Percentiles rank a stretch among this genome's conserved stretches.
Conservation (phyloP, 2,329 filamentous ascomycete genomes). For the Aureobasidium subglaciale region DNA sequence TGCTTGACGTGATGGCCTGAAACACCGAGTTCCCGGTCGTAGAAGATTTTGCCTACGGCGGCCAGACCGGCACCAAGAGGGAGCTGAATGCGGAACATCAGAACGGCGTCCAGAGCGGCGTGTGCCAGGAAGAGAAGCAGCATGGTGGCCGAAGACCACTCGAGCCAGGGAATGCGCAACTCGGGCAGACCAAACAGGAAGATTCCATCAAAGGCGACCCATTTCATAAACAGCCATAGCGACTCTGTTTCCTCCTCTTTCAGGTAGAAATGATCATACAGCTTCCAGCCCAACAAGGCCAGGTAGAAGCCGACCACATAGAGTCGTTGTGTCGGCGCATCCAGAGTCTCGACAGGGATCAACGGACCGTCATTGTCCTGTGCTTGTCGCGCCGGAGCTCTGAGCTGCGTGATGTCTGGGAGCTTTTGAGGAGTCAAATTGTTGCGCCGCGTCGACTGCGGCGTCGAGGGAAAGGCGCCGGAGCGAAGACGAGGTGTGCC, state of each 20-base stretch:
- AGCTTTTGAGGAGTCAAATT: constrained; percentile 29
- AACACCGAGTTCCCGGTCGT: constrained; percentile 86
- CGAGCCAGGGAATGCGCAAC: constrained; percentile 90
- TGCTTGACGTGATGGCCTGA: constrained; percentile 91
- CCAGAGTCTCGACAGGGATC: constrained; percentile 73
- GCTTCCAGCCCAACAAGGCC: constrained; percentile 68
- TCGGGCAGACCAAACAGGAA: constrained; percentile 84
- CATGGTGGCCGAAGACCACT: constrained; percentile 73
- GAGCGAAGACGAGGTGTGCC: constrained; percentile 74
- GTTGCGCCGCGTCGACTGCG: constrained; percentile 35
- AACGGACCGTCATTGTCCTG: constrained; percentile 47
- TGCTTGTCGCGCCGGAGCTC: background rate
- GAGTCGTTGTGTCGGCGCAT: constrained; percentile 84
- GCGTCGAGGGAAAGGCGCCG: constrained; percentile 67
- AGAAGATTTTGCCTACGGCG: constrained; percentile 70
- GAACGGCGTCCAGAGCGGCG: constrained; percentile 66
- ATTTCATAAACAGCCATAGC: constrained; percentile 89
- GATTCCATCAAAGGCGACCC: constrained; percentile 76
- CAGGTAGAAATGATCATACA: constrained; percentile 77
- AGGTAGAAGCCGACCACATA: constrained; percentile 78
- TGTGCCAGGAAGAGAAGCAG: constrained; percentile 65
- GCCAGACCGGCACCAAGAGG: constrained; percentile 68
- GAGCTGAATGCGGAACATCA: constrained; percentile 86
- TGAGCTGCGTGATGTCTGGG: constrained; percentile 22
- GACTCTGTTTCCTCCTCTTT: constrained; percentile 78